A percentile compares a stretch with the other conserved stretches of the same genome.
Conservation (phyloP, 192 early-diverging fungal species). For the Glomus cerebriforme region DNA sequence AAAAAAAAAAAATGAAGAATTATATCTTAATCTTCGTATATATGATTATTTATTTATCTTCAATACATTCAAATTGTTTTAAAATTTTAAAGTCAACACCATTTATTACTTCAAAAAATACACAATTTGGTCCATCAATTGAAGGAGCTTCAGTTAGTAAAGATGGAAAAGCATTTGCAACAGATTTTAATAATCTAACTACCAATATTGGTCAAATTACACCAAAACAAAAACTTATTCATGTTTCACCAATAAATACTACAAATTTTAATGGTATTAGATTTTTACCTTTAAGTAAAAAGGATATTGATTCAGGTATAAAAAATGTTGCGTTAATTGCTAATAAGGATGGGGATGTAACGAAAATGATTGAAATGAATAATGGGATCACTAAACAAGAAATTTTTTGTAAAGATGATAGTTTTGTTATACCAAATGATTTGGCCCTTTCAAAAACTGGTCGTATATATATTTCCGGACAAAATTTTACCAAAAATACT, state of each 20-base stretch:
- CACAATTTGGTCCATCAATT: constrained; percentile 51
- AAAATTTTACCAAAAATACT: constrained; percentile 18
- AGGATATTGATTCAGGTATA: constrained; percentile 36
- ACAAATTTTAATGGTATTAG: constrained; percentile 54
- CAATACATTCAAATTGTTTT: background rate
- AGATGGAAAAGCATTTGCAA: constrained; percentile 51
- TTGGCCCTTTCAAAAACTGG: constrained; percentile 8
- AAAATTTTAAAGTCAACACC: constrained; percentile 31
- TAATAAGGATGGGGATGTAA: constrained; percentile 41
- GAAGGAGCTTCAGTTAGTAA: constrained; percentile 57
- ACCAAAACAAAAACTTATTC: constrained; percentile 35
- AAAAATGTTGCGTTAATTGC: constrained; percentile 36
- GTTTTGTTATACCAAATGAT: constrained; percentile 27
- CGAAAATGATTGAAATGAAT: constrained; percentile 36
- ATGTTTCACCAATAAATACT: constrained; percentile 22
- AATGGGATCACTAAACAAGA: background rate
- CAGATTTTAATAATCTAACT: constrained; percentile 36
- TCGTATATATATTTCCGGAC: constrained; percentile 26
- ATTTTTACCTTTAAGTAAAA: constrained; percentile 34
- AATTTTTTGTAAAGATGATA: constrained; percentile 28
- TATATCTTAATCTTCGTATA: background rate
- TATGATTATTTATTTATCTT: background rate
- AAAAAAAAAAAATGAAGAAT: background rate
- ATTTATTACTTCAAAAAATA: constrained; percentile 33
- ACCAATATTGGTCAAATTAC: constrained; percentile 24